Base-by-base conservation (phyloP, 495 filamentous ascomycete genomes). In the Schizothecium vesticola region DNA sequence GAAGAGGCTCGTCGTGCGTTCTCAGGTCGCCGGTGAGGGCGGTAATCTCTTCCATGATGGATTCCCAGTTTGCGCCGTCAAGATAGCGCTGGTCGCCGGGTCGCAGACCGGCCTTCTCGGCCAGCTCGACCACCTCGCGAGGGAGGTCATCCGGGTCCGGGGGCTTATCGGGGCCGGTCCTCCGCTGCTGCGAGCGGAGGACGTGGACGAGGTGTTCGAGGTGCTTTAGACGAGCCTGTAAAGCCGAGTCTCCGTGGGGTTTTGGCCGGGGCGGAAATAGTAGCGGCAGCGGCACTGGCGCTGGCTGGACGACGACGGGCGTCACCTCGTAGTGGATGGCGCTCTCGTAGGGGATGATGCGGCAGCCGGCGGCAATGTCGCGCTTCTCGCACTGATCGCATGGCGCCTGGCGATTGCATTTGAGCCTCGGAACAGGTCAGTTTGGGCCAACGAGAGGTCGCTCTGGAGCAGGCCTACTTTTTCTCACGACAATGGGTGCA, bases 401-500 rank as follows among this genome's bases (percentile, higher is more conserved):
- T 2, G 84, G 84, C 51, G 82, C 73, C 16, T 78, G 80, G 59
- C 84, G 84, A 63, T 83, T 81, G 70, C 84, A 85, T 78, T 84
- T 86, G 16, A 85, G 74, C 71, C 84, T 86, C 67, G 21, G 16
- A 24, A 22, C n/a, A 16, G 1, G 21, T 31, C 24, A 63, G 64
- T 7, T 6, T 23, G 16, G 58, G 58, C 26, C 58, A 24, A 23
- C 29, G 8, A 55, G 3, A 19, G 31, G 19, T 55, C 16, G 59
- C 11, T n/a, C 13, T 64, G n/a, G 36, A 31, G 36, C 21, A 11
- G 31, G 33, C 81, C 70, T 72, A 85, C 84, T 86, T 86, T 62
- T 84, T 80, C 56, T 74, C 78, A 69, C 84, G 77, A 70, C 84
- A 86, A 19, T 79, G 79, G 13, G 83, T 86, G 73, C 84, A 86